phyloP scores from a whole-genome alignment of 2,329 filamentous ascomycete species.

The Epichloe baconii region DNA sequence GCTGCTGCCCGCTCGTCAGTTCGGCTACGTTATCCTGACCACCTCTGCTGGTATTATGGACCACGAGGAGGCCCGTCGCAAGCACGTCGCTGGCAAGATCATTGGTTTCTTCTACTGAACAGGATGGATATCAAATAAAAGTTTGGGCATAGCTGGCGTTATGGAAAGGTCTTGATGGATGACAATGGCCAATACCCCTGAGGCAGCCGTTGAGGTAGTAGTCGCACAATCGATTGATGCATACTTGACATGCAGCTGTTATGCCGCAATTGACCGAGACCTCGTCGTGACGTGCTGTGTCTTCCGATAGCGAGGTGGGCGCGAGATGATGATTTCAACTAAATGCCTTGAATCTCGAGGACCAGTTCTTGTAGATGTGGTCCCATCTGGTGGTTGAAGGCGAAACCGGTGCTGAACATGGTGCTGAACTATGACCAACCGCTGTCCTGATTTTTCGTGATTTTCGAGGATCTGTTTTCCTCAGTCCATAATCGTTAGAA shows the following conservation, averaged over 20 bases:
- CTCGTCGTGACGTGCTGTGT: not conserved
- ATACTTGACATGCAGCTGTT: conserved; percentile 15
- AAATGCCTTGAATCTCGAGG: too few species aligned
- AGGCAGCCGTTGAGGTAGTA: conserved; percentile 18
- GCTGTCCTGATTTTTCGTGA: too few species aligned
- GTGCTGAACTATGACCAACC: too few species aligned
- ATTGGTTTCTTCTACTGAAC: conserved; percentile 97
- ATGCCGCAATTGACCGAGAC: conserved; percentile 15
- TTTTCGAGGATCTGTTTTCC: too few species aligned
- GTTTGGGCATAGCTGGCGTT: conserved; percentile 25
- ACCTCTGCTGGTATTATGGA: conserved; percentile 99
- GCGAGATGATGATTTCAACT: too few species aligned
- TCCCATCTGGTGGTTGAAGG: too few species aligned
- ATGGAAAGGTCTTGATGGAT: conserved; percentile 16
- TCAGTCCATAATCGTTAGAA: too few species aligned
- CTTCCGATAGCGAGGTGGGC: not conserved
- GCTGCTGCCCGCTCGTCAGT: conserved; percentile 98
- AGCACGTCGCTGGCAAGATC: conserved; percentile 99
- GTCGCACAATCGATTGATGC: conserved; percentile 16
- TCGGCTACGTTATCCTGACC: conserved; percentile 98
- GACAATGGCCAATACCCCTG: conserved; percentile 24
- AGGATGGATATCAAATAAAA: conserved; percentile 15
- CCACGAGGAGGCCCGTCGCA: conserved; percentile 97
- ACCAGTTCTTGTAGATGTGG: too few species aligned
- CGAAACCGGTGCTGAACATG: too few species aligned